These are phyloP conservation scores for Alternaria angustiovoidea DNA, from an alignment of 2,329 filamentous ascomycete genomes.

Conservation along the genomic window DNA sequence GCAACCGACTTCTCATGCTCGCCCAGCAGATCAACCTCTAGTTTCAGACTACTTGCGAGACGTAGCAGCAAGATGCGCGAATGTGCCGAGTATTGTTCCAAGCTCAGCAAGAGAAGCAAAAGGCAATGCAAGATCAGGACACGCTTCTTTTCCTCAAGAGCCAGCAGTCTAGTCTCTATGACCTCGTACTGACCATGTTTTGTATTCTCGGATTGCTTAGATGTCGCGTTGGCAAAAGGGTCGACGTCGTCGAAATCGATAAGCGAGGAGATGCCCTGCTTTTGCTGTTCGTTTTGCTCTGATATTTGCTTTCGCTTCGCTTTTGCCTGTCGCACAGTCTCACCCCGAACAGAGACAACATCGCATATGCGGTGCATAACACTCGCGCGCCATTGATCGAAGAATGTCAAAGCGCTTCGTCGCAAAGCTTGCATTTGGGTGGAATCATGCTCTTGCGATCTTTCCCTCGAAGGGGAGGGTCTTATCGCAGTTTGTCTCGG, in stretches of 20 bases:
- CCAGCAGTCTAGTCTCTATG: slow-evolving; percentile 47
- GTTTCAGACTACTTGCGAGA: slow-evolving; percentile 71
- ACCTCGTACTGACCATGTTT: slow-evolving; percentile 40
- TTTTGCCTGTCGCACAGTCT: slow-evolving; percentile 48
- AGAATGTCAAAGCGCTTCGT: slow-evolving; percentile 72
- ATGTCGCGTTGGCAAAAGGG: slow-evolving; percentile 26
- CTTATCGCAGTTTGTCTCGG: slow-evolving; percentile 35
- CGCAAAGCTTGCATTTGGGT: slow-evolving; percentile 69
- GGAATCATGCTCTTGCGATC: slow-evolving; percentile 59
- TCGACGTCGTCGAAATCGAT: slow-evolving; percentile 38
- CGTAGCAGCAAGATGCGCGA: slow-evolving; percentile 76
- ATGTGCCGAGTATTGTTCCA: slow-evolving; percentile 78
- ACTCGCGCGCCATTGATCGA: slow-evolving; percentile 79
- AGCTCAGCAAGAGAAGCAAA: slow-evolving; percentile 73
- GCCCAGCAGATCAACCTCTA: slow-evolving; percentile 69
- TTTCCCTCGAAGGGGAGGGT: slow-evolving; percentile 32
- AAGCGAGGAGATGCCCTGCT: slow-evolving; percentile 33
- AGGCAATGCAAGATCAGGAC: slow-evolving; percentile 74
- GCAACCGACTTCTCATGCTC: slow-evolving; percentile 79
- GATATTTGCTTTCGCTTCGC: slow-evolving; percentile 30
- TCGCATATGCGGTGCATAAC: slow-evolving; percentile 76
- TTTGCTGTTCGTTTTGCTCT: slow-evolving; percentile 29
- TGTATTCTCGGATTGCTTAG: slow-evolving; percentile 7
- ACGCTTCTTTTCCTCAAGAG: slow-evolving; percentile 58
- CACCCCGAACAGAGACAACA: slow-evolving; percentile 55